These are phyloP conservation scores for Solanum bulbocastanum DNA, from an alignment of 257 asterid species.

Conservation along the genomic window DNA sequence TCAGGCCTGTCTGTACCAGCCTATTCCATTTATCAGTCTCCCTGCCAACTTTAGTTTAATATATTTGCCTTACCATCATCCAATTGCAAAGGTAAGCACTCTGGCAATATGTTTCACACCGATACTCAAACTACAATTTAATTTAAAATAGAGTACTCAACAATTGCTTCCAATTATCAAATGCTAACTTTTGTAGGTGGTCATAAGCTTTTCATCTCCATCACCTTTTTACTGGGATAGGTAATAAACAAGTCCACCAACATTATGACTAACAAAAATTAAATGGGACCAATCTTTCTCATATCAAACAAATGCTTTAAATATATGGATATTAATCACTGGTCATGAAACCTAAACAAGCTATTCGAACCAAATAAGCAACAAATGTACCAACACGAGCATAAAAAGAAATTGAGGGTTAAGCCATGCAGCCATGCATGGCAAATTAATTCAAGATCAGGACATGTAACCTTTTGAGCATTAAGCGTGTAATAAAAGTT, in stretches of 20 bases:
- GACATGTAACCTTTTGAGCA: not conserved
- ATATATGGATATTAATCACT: not conserved
- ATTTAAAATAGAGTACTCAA: not conserved
- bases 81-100: not conserved
- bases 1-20: not conserved
- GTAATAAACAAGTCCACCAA: not conserved
- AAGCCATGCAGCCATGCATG: not conserved
- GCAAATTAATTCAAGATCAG: not conserved
- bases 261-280: not conserved
- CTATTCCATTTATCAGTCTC: not conserved
- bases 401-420: not conserved
- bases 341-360: not conserved
- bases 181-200: not conserved
- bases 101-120: not conserved
- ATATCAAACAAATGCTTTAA: not conserved
- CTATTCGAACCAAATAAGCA: not conserved
- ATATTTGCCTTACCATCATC: not conserved
- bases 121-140: not conserved
- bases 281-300: not conserved
- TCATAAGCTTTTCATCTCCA: not conserved
- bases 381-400: not conserved
- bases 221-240: not conserved
- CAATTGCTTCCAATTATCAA: not conserved
- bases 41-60: not conserved
- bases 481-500: not conserved